phyloP scores from a whole-genome alignment of 2,329 filamentous ascomycete genomes.

The Achaetomium macrosporum region DNA sequence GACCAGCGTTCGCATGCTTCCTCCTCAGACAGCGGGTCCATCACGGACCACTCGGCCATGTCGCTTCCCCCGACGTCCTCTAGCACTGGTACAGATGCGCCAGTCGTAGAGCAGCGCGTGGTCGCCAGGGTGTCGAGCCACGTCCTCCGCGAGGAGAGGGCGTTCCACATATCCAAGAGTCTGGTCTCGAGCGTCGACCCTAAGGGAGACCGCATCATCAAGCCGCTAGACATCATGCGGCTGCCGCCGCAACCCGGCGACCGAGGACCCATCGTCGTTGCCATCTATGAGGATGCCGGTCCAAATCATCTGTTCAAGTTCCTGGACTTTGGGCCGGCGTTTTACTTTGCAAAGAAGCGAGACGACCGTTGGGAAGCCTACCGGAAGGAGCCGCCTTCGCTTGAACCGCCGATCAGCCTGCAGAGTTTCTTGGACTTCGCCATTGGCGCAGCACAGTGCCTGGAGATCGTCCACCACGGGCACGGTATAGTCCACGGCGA shows the following conservation, averaged over 20 bases:
- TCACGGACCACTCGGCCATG: slow-evolving; percentile 35
- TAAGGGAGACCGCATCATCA: slow-evolving; percentile 67
- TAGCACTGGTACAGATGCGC: slow-evolving; percentile 41
- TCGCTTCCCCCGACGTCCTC: slow-evolving; percentile 25
- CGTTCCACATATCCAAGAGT: slow-evolving; percentile 75
- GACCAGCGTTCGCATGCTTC: slow-evolving; percentile 34
- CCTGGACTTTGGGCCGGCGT: slow-evolving; percentile 72
- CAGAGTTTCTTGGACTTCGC: slow-evolving; percentile 83
- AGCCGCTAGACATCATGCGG: slow-evolving; percentile 72
- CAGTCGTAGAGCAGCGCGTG: slow-evolving; percentile 58
- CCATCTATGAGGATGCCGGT: slow-evolving; percentile 75
- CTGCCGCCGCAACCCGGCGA: slow-evolving; percentile 64
- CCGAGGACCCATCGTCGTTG: slow-evolving; percentile 64
- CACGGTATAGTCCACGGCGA: slow-evolving; percentile 85
- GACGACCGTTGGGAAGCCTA: slow-evolving; percentile 46
- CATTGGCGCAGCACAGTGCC: slow-evolving; percentile 76
- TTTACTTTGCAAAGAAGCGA: slow-evolving; percentile 51
- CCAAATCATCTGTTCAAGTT: slow-evolving; percentile 64
- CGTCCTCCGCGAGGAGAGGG: slow-evolving; percentile 74
- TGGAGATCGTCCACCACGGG: slow-evolving; percentile 87
- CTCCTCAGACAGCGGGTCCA: slow-evolving; percentile 34
- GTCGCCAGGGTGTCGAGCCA: slow-evolving; percentile 80
- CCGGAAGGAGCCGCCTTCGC: slow-evolving; percentile 39
- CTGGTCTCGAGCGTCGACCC: slow-evolving; percentile 67
- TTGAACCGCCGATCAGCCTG: slow-evolving; percentile 60